Evolutionary conservation across 1,139 yeast species (phyloP), one percentile per base, ranked within the genome.

Genomic region (Pichia sp.): DNA sequence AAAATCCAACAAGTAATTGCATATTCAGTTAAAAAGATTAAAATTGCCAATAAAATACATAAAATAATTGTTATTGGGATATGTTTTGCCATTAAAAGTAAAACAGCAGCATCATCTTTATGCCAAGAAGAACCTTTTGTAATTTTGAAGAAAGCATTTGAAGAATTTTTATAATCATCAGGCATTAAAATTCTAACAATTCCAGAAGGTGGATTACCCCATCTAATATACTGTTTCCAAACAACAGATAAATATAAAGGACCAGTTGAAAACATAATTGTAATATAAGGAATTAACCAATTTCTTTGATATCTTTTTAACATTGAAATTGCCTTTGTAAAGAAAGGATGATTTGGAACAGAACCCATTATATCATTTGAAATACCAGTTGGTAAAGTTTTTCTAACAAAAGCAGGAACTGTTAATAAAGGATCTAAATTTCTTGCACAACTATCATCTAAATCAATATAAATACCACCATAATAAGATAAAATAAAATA

Each of bases 291-390:
- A 26, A 87, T 78, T 38, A 81, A 64, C 87, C 92, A 86, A 62
- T 83, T 82, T 49, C 73, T 70, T 56, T 83, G 74, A 64, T 84
- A 87, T 42, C 65, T 70, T 52, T 78, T 65, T 51, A 89, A 70
- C 45, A 74, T 76, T 51, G 81, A 81, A 53, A 87, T 74, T 20
- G 75, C 85, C 61, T 82, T 82, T 42, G 72, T 62, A 68, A 87
- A 87, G 66, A 87, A 87, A 2, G 96, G 95, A 65, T 89, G 97
- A 44, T 73, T 70, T 30, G 95, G 96, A 12, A 84, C 80, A 3
- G 94, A 69, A 11, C 96, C 96, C 95, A 89, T 85, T 24, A 89
- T 89, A 63, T 89, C 96, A 64, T 89, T 89, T 16, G 96, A 86
- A 42, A 89, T 80, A 45, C 97, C 97, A 0, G 95, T 83, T 30